Base-by-base conservation (phyloP, 345 rosid genomes). In the Psidium guajava region DNA sequence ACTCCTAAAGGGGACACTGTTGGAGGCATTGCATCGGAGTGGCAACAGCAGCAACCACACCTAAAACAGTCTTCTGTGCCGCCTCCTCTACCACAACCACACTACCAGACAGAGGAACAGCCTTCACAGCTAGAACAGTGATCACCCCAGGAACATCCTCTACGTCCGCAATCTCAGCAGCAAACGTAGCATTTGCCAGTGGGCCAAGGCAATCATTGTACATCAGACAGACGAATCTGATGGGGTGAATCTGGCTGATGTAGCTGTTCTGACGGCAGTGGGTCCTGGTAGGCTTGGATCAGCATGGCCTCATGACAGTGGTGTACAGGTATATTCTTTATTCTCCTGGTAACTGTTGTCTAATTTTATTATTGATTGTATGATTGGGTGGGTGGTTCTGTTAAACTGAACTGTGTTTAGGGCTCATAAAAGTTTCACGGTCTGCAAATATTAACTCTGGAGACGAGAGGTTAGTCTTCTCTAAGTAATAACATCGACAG, bases 311-410 rank as follows among this genome's bases (percentile, higher is more conserved):
- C 85, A 84, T 85, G 84, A 87, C 93, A 89, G 91, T 93, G 87
- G 86, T 93, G 95, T 93, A 94, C 98, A 94, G 99, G 98, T 94
- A 94, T 40, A 49, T 85, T 82, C 25, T 56, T 49, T 58, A 14
- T 55, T 22, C 50, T 25, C 22, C 42, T 77, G 47, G 49, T 32
- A 15, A 22, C 64, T 44, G 52, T 40, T 28, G 49, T 28, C 36
- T 11, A 42, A 49, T 47, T 13, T 64, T 69, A 40, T 57, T 28
- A 21, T 14, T 49, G 25, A 13, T 36, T 36, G 42, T 22, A 69
- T 69, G 80, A 69, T 69, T 1, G 80, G 53, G 64, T 44, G 74
- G 54, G 24, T 44, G 32, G 18, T 28, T 27, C 69, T 61, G 40
- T 82, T 32, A 9, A 69, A 69, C 40, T 18, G 47, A 69, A 36